A percentile compares a stretch with the other conserved stretches of the same genome.
Evolutionary conservation across 2,329 filamentous ascomycete genomes (phyloP).

Genomic region (Polychaeton citri): DNA sequence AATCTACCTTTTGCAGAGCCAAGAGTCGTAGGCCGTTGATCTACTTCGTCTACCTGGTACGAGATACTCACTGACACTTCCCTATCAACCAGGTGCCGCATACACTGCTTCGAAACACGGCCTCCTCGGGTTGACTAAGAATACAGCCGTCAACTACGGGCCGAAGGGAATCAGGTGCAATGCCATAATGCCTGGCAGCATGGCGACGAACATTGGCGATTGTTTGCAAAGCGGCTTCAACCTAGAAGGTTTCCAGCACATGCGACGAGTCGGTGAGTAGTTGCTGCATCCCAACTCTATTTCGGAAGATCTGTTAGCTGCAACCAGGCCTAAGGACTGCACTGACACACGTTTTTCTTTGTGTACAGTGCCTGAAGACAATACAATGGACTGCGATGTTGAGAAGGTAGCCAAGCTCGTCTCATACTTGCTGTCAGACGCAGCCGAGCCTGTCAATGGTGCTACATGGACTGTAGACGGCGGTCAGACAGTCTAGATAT

Average conservation of each 20-base stretch:
- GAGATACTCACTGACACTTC: conserved; percentile 2
- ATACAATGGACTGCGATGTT: conserved; percentile 6
- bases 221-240: conserved; percentile 23
- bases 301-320: conserved; percentile 1
- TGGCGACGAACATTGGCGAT: conserved; percentile 42
- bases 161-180: conserved; percentile 40
- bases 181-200: conserved; percentile 39
- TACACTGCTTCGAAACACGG: conserved; percentile 44
- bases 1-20: too few species aligned
- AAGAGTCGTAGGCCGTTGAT: not conserved
- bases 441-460: conserved; percentile 20
- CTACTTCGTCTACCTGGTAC: not conserved
- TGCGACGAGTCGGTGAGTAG: conserved; percentile 13
- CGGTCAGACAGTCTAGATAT: too few species aligned
- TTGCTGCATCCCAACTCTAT: not conserved
- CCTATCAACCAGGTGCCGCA: conserved; percentile 27
- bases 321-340: conserved; percentile 1
- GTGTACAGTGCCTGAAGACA: not conserved
- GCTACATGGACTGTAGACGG: conserved; percentile 15
- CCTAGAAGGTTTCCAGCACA: conserved; percentile 15
- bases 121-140: conserved; percentile 41
- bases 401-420: conserved; percentile 21
- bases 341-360: too few species aligned
- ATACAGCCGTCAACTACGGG: conserved; percentile 44
- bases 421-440: conserved; percentile 20